Conservation (phyloP, 2,329 filamentous ascomycete genomes). For the Shiraia sp. region DNA sequence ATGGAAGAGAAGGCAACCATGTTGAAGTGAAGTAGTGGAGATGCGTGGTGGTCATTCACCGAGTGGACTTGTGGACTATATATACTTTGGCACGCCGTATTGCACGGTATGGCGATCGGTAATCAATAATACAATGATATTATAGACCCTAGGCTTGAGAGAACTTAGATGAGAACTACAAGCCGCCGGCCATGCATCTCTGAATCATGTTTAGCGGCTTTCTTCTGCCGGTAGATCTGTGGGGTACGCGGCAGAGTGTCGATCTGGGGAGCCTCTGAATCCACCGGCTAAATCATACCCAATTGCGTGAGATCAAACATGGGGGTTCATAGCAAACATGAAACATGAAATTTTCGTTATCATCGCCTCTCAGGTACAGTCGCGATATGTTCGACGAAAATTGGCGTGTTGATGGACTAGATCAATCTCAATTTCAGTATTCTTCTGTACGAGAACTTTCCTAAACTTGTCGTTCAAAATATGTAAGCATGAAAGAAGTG, state of each 20-base stretch:
- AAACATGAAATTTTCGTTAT: slow-evolving; percentile 7
- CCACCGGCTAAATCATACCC: slow-evolving; percentile 26
- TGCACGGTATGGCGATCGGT: slow-evolving; percentile 7
- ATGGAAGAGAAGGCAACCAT: slow-evolving; percentile 39
- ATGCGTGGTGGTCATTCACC: slow-evolving; percentile 13
- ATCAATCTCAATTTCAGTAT: no score
- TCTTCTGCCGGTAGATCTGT: slow-evolving; percentile 28
- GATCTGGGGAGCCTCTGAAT: slow-evolving; percentile 9
- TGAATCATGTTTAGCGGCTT: slow-evolving; percentile 20
- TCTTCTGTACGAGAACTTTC: no score
- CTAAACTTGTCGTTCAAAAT: no score
- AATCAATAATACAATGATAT: no score
- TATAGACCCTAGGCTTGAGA: no score
- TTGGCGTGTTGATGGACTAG: slow-evolving; percentile 1
- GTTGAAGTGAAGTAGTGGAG: slow-evolving; percentile 11
- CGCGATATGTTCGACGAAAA: slow-evolving; percentile 5
- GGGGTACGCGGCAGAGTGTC: slow-evolving; percentile 26
- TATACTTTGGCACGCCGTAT: slow-evolving; percentile 15
- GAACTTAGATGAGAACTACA: no score
- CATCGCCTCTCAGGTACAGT: not conserved
- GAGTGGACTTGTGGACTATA: slow-evolving; percentile 12
- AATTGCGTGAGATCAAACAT: not conserved
- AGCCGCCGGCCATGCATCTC: no score
- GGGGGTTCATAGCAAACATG: not conserved
- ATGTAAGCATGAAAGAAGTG: no score